Evolutionary conservation across 1,139 yeast genomes (phyloP).

Genomic region (Pichia norvegensis): DNA sequence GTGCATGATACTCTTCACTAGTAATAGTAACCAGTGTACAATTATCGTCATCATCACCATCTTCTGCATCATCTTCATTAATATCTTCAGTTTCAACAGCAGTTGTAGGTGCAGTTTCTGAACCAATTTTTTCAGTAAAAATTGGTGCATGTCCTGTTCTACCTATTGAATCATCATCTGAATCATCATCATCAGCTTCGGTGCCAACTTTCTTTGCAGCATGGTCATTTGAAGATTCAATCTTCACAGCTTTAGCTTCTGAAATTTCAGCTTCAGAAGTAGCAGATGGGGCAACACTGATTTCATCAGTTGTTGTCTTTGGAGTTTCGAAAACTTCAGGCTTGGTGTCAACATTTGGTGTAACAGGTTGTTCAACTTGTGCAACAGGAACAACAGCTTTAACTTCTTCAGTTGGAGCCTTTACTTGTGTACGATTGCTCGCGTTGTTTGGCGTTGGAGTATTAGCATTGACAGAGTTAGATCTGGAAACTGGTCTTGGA

Average conservation of each 20-base stretch:
- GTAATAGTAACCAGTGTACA: slow-evolving; percentile 47
- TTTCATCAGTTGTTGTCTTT: background rate
- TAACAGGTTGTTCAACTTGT: slow-evolving; percentile 11
- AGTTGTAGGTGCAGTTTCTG: slow-evolving; percentile 5
- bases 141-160: slow-evolving; percentile 11
- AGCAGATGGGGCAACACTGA: slow-evolving; percentile 1
- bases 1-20: slow-evolving; percentile 38
- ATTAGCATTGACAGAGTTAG: slow-evolving; percentile 11
- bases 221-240: slow-evolving; percentile 4
- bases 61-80: background rate
- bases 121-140: slow-evolving; percentile 15
- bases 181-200: slow-evolving; percentile 8
- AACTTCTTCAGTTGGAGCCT: background rate
- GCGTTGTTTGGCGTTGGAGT: background rate
- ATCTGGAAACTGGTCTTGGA: slow-evolving; percentile 10
- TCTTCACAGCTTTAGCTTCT: slow-evolving; percentile 8
- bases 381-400: background rate
- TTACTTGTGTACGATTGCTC: background rate
- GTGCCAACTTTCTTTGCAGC: slow-evolving; percentile 1
- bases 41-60: slow-evolving; percentile 19
- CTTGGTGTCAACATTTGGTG: background rate
- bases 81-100: background rate
- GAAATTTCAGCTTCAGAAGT: slow-evolving; percentile 8
- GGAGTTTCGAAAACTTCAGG: background rate
- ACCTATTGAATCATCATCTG: slow-evolving; percentile 12